These are phyloP conservation scores for Heterobasidion irregulare DNA, from an alignment of 1,284 basidiomycete species.

Conservation along the genomic window DNA sequence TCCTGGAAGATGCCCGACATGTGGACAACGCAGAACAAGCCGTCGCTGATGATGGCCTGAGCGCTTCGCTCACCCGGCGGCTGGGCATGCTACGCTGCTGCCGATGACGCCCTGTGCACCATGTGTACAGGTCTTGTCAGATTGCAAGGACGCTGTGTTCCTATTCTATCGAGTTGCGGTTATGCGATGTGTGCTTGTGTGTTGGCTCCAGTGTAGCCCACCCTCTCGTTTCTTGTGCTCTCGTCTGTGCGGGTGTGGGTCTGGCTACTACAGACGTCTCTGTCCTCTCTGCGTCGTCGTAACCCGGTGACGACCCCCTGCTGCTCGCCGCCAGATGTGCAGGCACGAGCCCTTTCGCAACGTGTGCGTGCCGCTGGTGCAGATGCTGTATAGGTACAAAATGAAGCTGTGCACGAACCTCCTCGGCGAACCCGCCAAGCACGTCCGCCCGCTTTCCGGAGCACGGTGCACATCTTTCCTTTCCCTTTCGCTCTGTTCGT, in stretches of 20 bases:
- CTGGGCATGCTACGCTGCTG: too few relatives aligned
- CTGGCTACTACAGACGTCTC: not conserved
- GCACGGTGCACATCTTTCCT: constrained; percentile 43
- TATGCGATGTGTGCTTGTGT: not conserved
- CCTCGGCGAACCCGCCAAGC: constrained; percentile 69
- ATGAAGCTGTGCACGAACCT: constrained; percentile 71
- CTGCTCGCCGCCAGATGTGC: not conserved
- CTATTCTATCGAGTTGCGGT: too few relatives aligned
- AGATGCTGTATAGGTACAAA: constrained; percentile 76
- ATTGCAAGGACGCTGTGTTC: too few relatives aligned
- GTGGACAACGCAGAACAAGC: constrained; percentile 78
- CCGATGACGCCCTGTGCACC: too few relatives aligned
- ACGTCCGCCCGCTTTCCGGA: constrained; percentile 79
- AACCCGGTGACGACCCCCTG: not conserved
- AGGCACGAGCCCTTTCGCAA: constrained; percentile 76
- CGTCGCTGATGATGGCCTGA: constrained; percentile 48
- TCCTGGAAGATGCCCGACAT: constrained; percentile 91
- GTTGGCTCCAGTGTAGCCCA: not conserved
- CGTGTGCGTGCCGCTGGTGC: constrained; percentile 73
- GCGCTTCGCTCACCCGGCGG: not conserved
- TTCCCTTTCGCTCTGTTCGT: not conserved
- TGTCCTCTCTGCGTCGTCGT: not conserved
- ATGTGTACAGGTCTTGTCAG: too few relatives aligned
- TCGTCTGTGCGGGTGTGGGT: too few relatives aligned
- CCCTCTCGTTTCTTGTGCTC: too few relatives aligned